Conservation (phyloP, 2,329 filamentous ascomycete genomes). For the Chaetomiaceae sp. region DNA sequence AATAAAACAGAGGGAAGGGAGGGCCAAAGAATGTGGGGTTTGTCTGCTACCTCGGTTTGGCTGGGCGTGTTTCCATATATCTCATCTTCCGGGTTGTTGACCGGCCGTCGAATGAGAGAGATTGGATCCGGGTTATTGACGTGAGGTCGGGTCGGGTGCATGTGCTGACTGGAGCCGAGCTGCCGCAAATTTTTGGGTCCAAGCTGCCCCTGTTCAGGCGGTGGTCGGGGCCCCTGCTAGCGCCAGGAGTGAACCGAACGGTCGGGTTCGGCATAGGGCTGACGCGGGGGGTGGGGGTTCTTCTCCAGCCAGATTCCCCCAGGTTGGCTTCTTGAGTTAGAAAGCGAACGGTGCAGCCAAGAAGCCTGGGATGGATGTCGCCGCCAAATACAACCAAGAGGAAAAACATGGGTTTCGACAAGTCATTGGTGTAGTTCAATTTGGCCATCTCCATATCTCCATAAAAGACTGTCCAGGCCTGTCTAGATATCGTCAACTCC, state of each 20-base stretch:
- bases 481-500: not conserved
- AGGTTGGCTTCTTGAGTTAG: no score
- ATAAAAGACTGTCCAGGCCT: no score
- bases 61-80: not conserved
- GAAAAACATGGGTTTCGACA: no score
- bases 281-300: not conserved
- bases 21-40: not conserved
- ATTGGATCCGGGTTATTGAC: not conserved
- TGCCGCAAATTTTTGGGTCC: slow-evolving; percentile 17
- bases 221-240: slow-evolving; percentile 14
- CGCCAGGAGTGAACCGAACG: slow-evolving; percentile 13
- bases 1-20: not conserved
- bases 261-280: slow-evolving; percentile 10
- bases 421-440: no score
- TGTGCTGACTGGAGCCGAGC: not conserved
- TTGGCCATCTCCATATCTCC: no score
- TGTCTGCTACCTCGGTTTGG: not conserved
- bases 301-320: no score
- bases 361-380: no score
- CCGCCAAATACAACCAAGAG: no score
- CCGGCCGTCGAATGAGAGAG: not conserved
- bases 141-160: not conserved
- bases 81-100: not conserved
- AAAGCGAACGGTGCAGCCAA: no score
- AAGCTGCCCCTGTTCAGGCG: slow-evolving; percentile 1